These are phyloP conservation scores for Globisporangium paddicum DNA, from an alignment of 352 stramenopile species.

Conservation along the genomic window DNA sequence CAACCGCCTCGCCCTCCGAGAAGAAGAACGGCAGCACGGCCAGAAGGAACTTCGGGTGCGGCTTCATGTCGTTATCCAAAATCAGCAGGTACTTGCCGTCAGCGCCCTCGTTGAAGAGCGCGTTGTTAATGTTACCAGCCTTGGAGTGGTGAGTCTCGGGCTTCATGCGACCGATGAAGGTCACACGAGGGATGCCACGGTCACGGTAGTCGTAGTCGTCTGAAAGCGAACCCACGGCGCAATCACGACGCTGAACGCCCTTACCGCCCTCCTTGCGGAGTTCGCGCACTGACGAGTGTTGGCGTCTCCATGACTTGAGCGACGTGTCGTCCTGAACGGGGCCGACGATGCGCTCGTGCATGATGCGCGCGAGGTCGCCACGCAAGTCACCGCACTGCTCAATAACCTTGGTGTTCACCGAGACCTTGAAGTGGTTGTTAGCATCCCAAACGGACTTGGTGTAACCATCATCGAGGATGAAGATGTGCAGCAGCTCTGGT, in stretches of 20 bases:
- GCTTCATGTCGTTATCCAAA: constrained; percentile 92
- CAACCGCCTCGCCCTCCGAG: constrained; percentile 81
- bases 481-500: constrained; percentile 81
- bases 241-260: constrained; percentile 79
- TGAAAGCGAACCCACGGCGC: constrained; percentile 78
- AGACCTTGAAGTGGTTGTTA: constrained; percentile 89
- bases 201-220: constrained; percentile 92
- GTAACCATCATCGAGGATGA: constrained; percentile 88
- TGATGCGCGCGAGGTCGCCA: constrained; percentile 73
- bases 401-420: constrained; percentile 89
- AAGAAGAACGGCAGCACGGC: constrained; percentile 89
- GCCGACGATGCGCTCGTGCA: constrained; percentile 84
- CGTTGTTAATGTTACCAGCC: constrained; percentile 92
- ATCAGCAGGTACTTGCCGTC: constrained; percentile 88
- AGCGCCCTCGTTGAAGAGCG: constrained; percentile 86
- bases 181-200: constrained; percentile 79
- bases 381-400: constrained; percentile 80
- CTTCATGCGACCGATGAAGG: constrained; percentile 87
- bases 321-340: constrained; percentile 69
- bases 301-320: constrained; percentile 80
- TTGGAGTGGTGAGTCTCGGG: constrained; percentile 88
- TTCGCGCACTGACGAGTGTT: constrained; percentile 83
- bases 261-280: constrained; percentile 79
- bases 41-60: constrained; percentile 84
- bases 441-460: constrained; percentile 87